phyloP scores from a whole-genome alignment of 805 yeast genomes.

The Myxozyma geophila region DNA sequence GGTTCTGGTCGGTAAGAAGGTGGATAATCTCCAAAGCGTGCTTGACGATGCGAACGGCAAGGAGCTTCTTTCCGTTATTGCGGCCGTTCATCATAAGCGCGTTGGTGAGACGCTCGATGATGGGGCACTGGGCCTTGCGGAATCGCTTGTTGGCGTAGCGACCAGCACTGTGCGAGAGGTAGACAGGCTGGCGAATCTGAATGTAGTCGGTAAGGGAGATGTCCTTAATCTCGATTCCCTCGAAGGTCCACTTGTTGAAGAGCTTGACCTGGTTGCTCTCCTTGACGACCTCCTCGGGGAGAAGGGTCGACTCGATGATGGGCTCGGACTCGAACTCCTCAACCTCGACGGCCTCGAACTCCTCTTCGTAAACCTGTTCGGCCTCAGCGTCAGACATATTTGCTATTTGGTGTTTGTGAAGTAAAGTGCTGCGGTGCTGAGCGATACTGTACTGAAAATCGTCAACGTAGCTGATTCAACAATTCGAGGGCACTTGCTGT shows the following conservation, averaged over 20 bases:
- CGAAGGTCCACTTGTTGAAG: conserved; percentile 99
- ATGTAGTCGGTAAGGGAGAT: conserved; percentile 98
- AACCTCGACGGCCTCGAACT: conserved; percentile 24
- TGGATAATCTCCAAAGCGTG: conserved; percentile 98
- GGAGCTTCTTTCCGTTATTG: conserved; percentile 99
- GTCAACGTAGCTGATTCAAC: conserved; percentile 4
- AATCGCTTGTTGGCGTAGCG: conserved; percentile 99
- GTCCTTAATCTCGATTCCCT: conserved; percentile 96
- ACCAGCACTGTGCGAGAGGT: conserved; percentile 99
- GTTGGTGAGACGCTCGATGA: conserved; percentile 99
- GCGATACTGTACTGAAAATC: conserved; percentile 8
- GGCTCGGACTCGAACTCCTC: conserved; percentile 27
- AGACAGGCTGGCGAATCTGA: conserved; percentile 96
- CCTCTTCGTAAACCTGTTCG: conserved; percentile 26
- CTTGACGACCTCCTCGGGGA: conserved; percentile 95
- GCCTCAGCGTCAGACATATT: conserved; percentile 33
- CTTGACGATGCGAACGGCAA: conserved; percentile 99
- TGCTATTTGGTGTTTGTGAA: conserved; percentile 8
- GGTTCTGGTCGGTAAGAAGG: conserved; percentile 98
- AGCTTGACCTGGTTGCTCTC: conserved; percentile 96
- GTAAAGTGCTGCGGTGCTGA: conserved; percentile 11
- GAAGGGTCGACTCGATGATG: conserved; percentile 64
- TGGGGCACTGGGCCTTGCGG: conserved; percentile 99
- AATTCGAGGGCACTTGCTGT: neutral
- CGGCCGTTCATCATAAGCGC: conserved; percentile 99